phyloP scores from a whole-genome alignment of 1,284 basidiomycete genomes.

The Fistulinella cinereoalba region DNA sequence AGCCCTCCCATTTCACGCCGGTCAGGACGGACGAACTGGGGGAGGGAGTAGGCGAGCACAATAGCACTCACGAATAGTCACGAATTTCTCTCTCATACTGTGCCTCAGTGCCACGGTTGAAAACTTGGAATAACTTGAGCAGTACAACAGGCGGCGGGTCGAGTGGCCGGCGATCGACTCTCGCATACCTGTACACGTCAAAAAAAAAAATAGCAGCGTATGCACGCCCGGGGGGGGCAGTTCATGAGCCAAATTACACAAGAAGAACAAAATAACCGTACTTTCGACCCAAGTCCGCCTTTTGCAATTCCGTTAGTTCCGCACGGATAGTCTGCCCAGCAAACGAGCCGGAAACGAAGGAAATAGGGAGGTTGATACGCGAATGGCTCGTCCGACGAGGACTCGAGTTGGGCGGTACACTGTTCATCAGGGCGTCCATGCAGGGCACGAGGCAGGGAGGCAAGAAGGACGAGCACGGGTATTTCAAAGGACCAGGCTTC shows the following conservation, averaged over 20 bases:
- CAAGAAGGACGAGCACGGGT: neutral
- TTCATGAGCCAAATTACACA: neutral
- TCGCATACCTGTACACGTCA: conserved; percentile 44
- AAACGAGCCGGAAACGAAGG: conserved; percentile 58
- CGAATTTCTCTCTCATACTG: conserved; percentile 44
- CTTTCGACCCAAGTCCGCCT: conserved; percentile 65
- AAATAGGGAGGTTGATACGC: conserved; percentile 44
- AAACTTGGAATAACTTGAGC: conserved; percentile 47
- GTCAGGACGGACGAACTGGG: too few species aligned
- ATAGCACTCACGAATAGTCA: conserved; percentile 48
- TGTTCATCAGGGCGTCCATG: conserved; percentile 24
- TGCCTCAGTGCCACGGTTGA: conserved; percentile 38
- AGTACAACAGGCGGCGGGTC: conserved; percentile 64
- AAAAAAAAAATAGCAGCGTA: neutral
- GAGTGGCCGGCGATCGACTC: conserved; percentile 58
- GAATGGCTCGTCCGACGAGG: conserved; percentile 31
- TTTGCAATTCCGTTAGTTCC: conserved; percentile 59
- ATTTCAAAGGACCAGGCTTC: neutral
- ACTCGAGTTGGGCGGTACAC: conserved; percentile 5
- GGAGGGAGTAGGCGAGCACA: too few species aligned
- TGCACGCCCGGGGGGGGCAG: too few species aligned
- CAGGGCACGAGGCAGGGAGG: neutral
- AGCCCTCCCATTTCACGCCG: too few species aligned
- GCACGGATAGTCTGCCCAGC: conserved; percentile 55
- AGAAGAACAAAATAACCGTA: conserved; percentile 24